These are phyloP conservation scores for Pseudonitzschia delicatissima DNA, from an alignment of 108 stramenopile genomes.

Conservation along the genomic window DNA sequence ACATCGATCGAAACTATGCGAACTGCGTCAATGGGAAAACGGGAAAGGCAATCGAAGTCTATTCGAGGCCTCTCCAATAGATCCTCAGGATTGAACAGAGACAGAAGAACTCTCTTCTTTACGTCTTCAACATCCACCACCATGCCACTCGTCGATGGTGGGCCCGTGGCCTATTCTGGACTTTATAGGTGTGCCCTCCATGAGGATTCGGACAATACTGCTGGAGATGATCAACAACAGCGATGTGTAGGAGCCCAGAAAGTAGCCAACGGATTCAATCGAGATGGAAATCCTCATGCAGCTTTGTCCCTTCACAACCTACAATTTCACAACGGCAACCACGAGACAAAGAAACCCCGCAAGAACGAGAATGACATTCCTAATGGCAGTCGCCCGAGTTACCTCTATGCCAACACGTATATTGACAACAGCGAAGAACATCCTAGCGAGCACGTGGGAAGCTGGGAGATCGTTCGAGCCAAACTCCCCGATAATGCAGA, in stretches of 20 bases:
- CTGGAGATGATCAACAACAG: neutral
- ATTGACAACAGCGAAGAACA: neutral
- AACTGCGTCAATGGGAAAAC: too few species aligned
- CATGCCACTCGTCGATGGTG: neutral
- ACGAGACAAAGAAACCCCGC: neutral
- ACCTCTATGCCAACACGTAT: conserved; percentile 3
- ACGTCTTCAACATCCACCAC: neutral
- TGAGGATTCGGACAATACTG: too few species aligned
- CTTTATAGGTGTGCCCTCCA: conserved; percentile 3
- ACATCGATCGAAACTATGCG: too few species aligned
- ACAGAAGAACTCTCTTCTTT: conserved; percentile 2
- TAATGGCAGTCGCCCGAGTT: neutral
- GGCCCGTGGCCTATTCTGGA: neutral
- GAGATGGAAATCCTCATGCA: neutral
- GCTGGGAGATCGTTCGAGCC: conserved; percentile 7
- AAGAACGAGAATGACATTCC: neutral
- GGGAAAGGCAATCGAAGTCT: too few species aligned
- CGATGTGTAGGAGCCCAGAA: neutral
- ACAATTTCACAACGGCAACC: conserved; percentile 1
- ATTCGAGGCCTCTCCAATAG: too few species aligned
- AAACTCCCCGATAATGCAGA: neutral
- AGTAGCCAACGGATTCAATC: conserved; percentile 5
- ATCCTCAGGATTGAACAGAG: too few species aligned
- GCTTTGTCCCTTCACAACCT: neutral
- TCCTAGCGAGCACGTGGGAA: neutral